phyloP scores from a whole-genome alignment of 805 yeast species.

The Diddensiella santjacobensis region DNA sequence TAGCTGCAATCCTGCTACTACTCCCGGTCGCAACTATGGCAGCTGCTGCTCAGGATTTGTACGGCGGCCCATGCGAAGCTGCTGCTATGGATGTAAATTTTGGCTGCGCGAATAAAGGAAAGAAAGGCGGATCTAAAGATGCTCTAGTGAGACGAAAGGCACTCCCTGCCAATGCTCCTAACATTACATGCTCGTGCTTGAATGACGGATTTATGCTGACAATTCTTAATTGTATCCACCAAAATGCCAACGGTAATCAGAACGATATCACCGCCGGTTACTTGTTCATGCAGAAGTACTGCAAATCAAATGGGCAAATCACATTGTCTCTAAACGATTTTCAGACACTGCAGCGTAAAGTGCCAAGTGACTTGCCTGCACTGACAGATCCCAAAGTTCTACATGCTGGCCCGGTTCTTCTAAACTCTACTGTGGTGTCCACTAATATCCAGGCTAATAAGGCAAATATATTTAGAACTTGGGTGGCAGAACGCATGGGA shows the following conservation, averaged over 20 bases:
- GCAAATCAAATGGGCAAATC: not conserved
- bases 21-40: not conserved
- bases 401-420: not conserved
- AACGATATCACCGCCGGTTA: constrained; percentile 1
- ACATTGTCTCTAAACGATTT: not conserved
- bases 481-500: constrained; percentile 9
- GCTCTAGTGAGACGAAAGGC: not conserved
- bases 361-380: not conserved
- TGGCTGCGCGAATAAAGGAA: constrained; percentile 7
- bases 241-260: constrained; percentile 6
- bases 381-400: not conserved
- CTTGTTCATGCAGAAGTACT: not conserved
- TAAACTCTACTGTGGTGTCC: constrained; percentile 1
- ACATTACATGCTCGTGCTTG: constrained; percentile 8
- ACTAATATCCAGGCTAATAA: constrained; percentile 8
- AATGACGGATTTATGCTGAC: constrained; percentile 11
- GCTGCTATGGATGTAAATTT: constrained; percentile 6
- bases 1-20: not conserved
- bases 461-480: constrained; percentile 2
- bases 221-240: constrained; percentile 7
- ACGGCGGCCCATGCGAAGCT: constrained; percentile 15
- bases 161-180: not conserved
- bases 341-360: not conserved
- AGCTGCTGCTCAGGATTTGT: not conserved
- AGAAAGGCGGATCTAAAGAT: not conserved